Conservation (phyloP, 306 rosid genomes). For the peach (Prunus persica) region Prunus_persica_NCBIv2 NC_034012.1:12453501-12454000, state of each 20-base stretch:
- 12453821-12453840: conserved; percentile 83
- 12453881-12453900: conserved; percentile 88
- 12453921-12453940: conserved; percentile 78
- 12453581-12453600: background rate
- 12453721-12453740: background rate
- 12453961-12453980: conserved; percentile 83
- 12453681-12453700: background rate
- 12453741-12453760: background rate
- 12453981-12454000: conserved; percentile 90
- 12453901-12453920: conserved; percentile 57
- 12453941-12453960: conserved; percentile 78
- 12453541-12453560: background rate
- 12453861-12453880: conserved; percentile 85
- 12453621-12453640: background rate
- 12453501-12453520: background rate
- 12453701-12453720: background rate
- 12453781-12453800: conserved; percentile 86
- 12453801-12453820: conserved; percentile 94
- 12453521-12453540: background rate
- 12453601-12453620: background rate
- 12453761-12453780: conserved; percentile 43
- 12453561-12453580: background rate
- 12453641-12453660: background rate
- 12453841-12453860: conserved; percentile 87
- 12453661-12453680: background rate